These are phyloP conservation scores for Flagelloscypha sp. DNA, from an alignment of 768 basidiomycete genomes.

Conservation along the genomic window DNA sequence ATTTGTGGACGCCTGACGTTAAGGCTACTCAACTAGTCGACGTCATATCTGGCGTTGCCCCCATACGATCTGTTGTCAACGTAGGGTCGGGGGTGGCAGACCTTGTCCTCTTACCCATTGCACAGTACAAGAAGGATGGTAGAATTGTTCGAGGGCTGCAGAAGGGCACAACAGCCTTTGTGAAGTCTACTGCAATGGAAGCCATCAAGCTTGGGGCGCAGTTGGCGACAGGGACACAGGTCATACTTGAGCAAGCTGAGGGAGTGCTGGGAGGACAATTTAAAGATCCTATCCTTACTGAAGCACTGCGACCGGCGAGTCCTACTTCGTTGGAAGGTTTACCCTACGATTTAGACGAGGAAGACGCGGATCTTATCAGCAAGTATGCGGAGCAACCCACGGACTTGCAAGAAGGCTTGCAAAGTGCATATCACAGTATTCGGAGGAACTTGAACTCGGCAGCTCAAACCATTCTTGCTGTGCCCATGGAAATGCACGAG, in stretches of 20 bases:
- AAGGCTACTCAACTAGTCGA: conserved; percentile 97
- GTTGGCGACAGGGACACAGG: conserved; percentile 94
- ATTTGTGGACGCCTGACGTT: conserved; percentile 98
- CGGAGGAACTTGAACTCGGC: conserved; percentile 84
- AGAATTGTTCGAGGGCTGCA: conserved; percentile 88
- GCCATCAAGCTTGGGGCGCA: conserved; percentile 91
- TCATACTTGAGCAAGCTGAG: conserved; percentile 94
- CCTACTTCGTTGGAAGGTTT: conserved; percentile 12
- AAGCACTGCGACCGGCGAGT: conserved; percentile 51
- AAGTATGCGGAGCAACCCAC: conserved; percentile 88
- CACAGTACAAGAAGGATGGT: conserved; percentile 96
- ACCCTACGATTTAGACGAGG: conserved; percentile 35
- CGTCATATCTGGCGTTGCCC: conserved; percentile 92
- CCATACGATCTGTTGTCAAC: conserved; percentile 94
- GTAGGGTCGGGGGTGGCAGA: conserved; percentile 97
- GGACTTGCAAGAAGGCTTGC: conserved; percentile 78
- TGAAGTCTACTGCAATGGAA: conserved; percentile 91
- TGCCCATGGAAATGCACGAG: conserved; percentile 99
- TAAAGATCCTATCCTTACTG: conserved; percentile 54
- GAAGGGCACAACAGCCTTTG: conserved; percentile 87
- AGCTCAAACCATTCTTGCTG: conserved; percentile 95
- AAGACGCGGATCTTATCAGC: conserved; percentile 55
- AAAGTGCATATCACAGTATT: conserved; percentile 86
- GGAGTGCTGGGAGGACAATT: conserved; percentile 78
- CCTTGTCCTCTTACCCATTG: conserved; percentile 89